Conservation (phyloP, 441 rosid species). For the Euphorbia schlechtendalii region DNA sequence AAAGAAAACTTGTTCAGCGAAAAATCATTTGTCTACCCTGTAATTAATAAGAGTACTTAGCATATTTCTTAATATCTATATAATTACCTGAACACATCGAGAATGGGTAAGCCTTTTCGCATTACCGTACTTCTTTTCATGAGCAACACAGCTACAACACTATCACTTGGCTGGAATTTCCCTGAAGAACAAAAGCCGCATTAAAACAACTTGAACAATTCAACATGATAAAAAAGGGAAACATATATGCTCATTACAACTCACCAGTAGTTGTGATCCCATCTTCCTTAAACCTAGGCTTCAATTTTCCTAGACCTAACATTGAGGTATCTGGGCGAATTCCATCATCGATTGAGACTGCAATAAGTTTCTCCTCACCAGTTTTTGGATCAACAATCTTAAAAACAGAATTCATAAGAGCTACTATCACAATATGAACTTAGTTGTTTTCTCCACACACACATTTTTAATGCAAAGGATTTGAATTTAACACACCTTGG, state of each 20-base stretch:
- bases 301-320: slow-evolving; percentile 63
- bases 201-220: slow-evolving; percentile 12
- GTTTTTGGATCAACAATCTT: slow-evolving; percentile 95
- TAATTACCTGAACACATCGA: slow-evolving; percentile 80
- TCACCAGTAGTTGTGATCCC: slow-evolving; percentile 96
- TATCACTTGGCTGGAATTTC: slow-evolving; percentile 97
- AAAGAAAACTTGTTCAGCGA: not conserved
- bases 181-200: slow-evolving; percentile 36
- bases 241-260: slow-evolving; percentile 3
- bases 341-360: slow-evolving; percentile 87
- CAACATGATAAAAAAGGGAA: not conserved
- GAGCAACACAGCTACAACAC: slow-evolving; percentile 94
- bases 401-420: slow-evolving; percentile 16
- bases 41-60: not conserved
- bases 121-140: slow-evolving; percentile 90
- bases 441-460: not conserved
- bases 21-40: not conserved
- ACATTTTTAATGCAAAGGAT: too few species aligned
- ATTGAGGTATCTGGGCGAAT: slow-evolving; percentile 67
- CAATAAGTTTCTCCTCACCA: slow-evolving; percentile 63
- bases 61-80: not conserved
- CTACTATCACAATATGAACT: slow-evolving; percentile 7
- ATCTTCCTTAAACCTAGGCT: slow-evolving; percentile 82
- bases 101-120: slow-evolving; percentile 73
- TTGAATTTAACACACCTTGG: too few species aligned